Percentiles rank a stretch among this genome's conserved stretches.
Evolutionary conservation across 352 stramenopile genomes (phyloP).

Genomic region (Globisporangium cystogenes): DNA sequence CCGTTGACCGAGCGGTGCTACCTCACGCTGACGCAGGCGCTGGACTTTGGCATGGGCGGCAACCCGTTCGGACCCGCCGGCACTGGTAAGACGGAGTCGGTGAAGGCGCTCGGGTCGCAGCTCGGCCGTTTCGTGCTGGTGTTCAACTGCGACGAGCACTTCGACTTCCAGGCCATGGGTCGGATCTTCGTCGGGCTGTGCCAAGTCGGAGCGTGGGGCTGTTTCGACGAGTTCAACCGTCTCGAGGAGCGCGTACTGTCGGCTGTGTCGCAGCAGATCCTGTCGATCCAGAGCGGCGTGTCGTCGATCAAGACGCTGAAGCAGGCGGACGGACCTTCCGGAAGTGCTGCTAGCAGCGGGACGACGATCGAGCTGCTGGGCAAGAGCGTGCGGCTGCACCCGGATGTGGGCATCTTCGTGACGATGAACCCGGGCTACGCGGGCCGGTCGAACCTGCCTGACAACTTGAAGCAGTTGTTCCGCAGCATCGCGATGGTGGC

Average conservation of each 20-base stretch:
- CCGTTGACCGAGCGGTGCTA: conserved; percentile 99
- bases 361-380: conserved; percentile 94
- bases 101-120: conserved; percentile 98
- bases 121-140: conserved; percentile 99
- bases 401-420: conserved; percentile 99
- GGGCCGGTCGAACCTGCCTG: conserved; percentile 94
- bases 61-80: conserved; percentile 99
- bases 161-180: conserved; percentile 99
- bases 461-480: conserved; percentile 99
- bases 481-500: conserved; percentile 99
- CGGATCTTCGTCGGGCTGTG: conserved; percentile 99
- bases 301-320: conserved; percentile 75
- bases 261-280: conserved; percentile 99
- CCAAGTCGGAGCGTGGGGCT: conserved; percentile 99
- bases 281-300: conserved; percentile 98
- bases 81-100: conserved; percentile 99
- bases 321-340: conserved; percentile 19
- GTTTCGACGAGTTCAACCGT: conserved; percentile 99
- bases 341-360: conserved; percentile 9
- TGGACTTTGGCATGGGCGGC: conserved; percentile 98
- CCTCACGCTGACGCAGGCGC: conserved; percentile 98
- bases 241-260: conserved; percentile 99
- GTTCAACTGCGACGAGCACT: conserved; percentile 99
- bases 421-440: conserved; percentile 99
- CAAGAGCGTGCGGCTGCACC: conserved; percentile 93